Evolutionary conservation across 2,329 filamentous ascomycete species (phyloP).

Genomic region (Cercospora brassicicola): DNA sequence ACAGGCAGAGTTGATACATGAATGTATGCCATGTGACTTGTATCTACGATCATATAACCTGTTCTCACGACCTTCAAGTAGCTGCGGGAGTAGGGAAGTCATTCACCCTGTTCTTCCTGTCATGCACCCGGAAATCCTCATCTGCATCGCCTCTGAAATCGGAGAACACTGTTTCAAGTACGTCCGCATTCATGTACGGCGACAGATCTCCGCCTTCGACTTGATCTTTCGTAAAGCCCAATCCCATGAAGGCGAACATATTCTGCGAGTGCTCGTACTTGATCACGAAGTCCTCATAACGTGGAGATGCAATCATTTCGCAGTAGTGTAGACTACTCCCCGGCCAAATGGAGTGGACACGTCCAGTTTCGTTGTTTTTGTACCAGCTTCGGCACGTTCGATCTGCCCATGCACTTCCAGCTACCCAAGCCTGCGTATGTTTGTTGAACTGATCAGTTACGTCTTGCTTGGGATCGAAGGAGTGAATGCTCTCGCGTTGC

Average conservation of each 20-base stretch:
- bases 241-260: conserved; percentile 9
- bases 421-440: conserved; percentile 3
- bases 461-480: conserved; percentile 31
- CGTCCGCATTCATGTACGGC: conserved; percentile 8
- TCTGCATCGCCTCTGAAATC: background rate
- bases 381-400: conserved; percentile 5
- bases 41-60: background rate
- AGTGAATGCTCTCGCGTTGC: background rate
- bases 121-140: background rate
- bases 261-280: background rate
- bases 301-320: background rate
- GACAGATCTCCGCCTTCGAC: conserved; percentile 8
- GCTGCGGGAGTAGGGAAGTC: background rate
- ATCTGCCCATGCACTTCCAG: background rate
- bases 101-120: background rate
- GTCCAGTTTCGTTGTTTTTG: background rate
- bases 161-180: conserved; percentile 9
- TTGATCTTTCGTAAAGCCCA: conserved; percentile 11
- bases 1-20: background rate
- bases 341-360: background rate
- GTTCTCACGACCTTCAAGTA: background rate
- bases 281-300: background rate
- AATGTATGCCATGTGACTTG: background rate
- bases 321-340: background rate
- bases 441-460: conserved; percentile 1